Evolutionary conservation across 2,329 filamentous ascomycete species (phyloP), one percentile per base, ranked within the genome.

Genomic region (Neoascochyta sp.): DNA sequence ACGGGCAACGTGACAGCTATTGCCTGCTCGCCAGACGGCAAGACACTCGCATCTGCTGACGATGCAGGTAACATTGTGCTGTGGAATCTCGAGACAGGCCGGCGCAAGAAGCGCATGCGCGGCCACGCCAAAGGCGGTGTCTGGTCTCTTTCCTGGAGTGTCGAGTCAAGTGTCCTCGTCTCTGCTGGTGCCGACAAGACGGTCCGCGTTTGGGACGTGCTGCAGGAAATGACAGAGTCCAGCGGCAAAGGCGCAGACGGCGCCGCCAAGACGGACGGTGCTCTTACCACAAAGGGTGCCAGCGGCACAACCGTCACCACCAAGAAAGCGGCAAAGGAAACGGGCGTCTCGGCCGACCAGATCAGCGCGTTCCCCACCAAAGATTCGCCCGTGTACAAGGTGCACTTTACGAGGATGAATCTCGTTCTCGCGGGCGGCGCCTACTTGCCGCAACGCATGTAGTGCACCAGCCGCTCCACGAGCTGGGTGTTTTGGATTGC

Each of bases 291-390:
- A 2, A 65, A 70, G 3, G 71, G 75, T 24, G 68, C 69, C 12
- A 62, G 62, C 4, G 64, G 66, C 10, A 66, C 62, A 5, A 60
- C 66, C 5, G 53, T 52, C 2, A 41, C 47, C 3, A 60, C 60
- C 17, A 67, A 63, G 73, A 94, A 93, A 69, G 86, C 86, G 62
- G 78, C 77, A 33, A 95, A 95, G 63, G 90, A 95, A 52, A 86
- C 88, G 4, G 86, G 86, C 52, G 83, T 95, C 24, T 89, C 83
- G 0, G 82, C 88, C 0, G 92, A 98, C 56, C 92, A 96, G 65
- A 93, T 98, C 65, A 87, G 80, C 43, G 89, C 86, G 1, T 96
- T 95, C 58, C 81, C 87, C 1, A 96, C 92, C 4, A 98, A 98
- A 75, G 95, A 94, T 67, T 90, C 84, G 10, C 89, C 90, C 0